Percentiles rank a stretch among this genome's conserved stretches.
Conservation (phyloP, 1,284 basidiomycete genomes). For the Malassezia nana region DNA sequence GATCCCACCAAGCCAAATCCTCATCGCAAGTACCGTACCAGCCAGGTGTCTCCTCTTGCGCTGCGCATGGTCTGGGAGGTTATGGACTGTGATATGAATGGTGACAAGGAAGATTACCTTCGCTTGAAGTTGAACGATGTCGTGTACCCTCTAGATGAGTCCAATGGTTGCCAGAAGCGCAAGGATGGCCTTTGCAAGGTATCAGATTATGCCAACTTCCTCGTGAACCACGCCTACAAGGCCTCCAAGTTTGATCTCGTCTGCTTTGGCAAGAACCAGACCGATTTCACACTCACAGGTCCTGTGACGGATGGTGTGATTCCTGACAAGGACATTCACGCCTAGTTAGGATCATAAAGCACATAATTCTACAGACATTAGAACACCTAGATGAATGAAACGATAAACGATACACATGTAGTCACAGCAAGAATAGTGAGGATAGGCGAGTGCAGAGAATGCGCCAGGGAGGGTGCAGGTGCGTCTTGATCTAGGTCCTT, state of each 20-base stretch:
- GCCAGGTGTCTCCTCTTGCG: constrained; percentile 29
- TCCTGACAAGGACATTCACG: neutral
- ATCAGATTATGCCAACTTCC: constrained; percentile 58
- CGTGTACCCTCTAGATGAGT: constrained; percentile 59
- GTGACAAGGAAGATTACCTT: constrained; percentile 55
- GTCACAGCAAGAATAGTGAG: neutral
- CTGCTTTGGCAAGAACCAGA: constrained; percentile 33
- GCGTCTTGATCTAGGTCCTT: neutral
- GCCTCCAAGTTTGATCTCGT: constrained; percentile 38
- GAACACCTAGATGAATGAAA: neutral
- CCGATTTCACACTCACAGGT: constrained; percentile 31
- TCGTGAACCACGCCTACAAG: constrained; percentile 24
- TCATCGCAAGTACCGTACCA: constrained; percentile 24
- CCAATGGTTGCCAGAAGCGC: constrained; percentile 56
- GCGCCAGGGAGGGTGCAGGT: neutral
- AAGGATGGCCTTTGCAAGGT: constrained; percentile 71
- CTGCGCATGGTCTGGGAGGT: constrained; percentile 31
- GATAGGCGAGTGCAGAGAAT: neutral
- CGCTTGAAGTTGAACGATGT: constrained; percentile 67
- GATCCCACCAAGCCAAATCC: constrained; percentile 21
- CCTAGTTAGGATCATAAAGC: too few relatives aligned
- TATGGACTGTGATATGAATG: constrained; percentile 21
- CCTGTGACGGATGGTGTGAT: constrained; percentile 27
- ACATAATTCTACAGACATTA: too few relatives aligned
- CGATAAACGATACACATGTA: neutral